phyloP scores from a whole-genome alignment of 2,329 filamentous ascomycete species.

The Eurotiales sp. region DNA sequence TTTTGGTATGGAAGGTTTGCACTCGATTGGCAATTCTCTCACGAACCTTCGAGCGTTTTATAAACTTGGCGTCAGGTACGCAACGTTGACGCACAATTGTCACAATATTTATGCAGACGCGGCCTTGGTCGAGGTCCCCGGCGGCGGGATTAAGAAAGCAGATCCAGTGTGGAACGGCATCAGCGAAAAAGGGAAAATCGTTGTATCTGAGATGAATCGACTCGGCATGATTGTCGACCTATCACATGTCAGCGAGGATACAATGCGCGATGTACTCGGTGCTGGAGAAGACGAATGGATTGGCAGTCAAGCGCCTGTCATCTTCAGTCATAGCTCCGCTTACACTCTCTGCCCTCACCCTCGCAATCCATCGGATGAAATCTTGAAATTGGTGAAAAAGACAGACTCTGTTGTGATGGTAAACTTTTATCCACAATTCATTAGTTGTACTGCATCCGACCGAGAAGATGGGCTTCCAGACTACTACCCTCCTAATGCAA shows the following conservation, averaged over 20 bases:
- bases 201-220: conserved; percentile 88
- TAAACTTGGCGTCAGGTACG: conserved; percentile 76
- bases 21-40: conserved; percentile 81
- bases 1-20: conserved; percentile 78
- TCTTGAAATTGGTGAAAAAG: conserved; percentile 71
- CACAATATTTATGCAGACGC: conserved; percentile 88
- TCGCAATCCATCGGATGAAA: conserved; percentile 82
- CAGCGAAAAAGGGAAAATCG: conserved; percentile 61
- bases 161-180: conserved; percentile 57
- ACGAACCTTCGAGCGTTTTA: conserved; percentile 69
- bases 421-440: conserved; percentile 79
- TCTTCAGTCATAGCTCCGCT: conserved; percentile 85
- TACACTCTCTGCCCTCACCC: conserved; percentile 80
- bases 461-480: conserved; percentile 64
- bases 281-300: conserved; percentile 58
- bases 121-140: conserved; percentile 52
- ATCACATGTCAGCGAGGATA: conserved; percentile 72
- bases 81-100: conserved; percentile 89
- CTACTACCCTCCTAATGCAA: conserved; percentile 64
- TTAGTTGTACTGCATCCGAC: conserved; percentile 65
- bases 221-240: conserved; percentile 93
- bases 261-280: conserved; percentile 78
- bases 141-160: conserved; percentile 36
- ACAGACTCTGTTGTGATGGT: conserved; percentile 81
- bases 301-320: conserved; percentile 74